Conservation (phyloP, 768 basidiomycete genomes). For the Lactifluus hygrophoroides region DNA sequence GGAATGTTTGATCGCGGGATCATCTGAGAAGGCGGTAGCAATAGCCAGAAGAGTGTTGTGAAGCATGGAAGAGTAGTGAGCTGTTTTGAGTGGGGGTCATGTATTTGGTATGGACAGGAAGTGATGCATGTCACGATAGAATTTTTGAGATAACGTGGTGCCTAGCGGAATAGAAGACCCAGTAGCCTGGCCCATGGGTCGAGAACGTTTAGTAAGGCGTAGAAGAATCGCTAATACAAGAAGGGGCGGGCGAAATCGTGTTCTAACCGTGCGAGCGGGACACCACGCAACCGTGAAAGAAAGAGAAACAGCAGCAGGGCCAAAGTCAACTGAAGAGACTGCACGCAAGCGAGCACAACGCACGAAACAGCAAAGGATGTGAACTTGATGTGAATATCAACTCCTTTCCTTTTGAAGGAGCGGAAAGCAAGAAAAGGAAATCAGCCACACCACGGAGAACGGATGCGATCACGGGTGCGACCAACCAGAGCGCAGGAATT, state of each 20-base stretch:
- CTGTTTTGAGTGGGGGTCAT: constrained; percentile 31
- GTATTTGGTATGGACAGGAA: constrained; percentile 26
- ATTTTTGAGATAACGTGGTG: constrained; percentile 33
- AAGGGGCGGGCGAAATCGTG: constrained; percentile 22
- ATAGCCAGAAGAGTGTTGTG: constrained; percentile 56
- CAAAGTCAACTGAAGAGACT: no score
- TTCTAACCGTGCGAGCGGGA: constrained; percentile 25
- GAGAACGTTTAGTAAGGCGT: background rate
- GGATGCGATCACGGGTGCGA: no score
- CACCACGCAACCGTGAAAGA: no score
- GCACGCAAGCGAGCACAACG: no score
- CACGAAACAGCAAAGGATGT: no score
- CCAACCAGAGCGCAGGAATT: no score
- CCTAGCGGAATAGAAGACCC: constrained; percentile 32
- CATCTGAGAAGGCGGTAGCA: constrained; percentile 32
- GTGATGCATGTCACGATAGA: constrained; percentile 36
- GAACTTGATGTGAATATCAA: no score
- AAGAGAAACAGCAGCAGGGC: no score
- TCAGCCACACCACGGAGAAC: no score
- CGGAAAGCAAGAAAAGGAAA: no score
- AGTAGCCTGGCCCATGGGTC: constrained; percentile 28
- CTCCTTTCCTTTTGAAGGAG: no score
- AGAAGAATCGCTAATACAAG: background rate
- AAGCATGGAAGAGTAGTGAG: constrained; percentile 65
- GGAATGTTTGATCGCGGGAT: constrained; percentile 27